Percentiles rank a stretch among this genome's conserved stretches.
These are phyloP conservation scores for Cephalotrichum gorgonifer DNA, from an alignment of 2,329 filamentous ascomycete genomes.

Conservation along the genomic window DNA sequence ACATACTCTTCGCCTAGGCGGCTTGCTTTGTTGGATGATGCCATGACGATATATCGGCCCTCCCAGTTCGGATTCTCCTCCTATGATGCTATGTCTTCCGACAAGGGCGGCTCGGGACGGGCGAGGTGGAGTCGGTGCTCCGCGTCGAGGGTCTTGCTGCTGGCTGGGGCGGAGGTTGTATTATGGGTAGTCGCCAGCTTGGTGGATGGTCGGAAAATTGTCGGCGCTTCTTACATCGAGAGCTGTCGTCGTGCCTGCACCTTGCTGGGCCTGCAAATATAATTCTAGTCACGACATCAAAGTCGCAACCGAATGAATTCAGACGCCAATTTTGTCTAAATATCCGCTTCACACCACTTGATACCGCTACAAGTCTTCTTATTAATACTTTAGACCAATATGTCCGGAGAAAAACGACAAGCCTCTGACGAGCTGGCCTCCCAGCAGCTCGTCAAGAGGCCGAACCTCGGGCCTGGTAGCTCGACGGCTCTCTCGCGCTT, in stretches of 20 bases:
- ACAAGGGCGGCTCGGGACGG: not conserved
- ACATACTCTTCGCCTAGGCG: constrained; percentile 53
- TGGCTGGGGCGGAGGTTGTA: not conserved
- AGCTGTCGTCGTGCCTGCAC: not conserved
- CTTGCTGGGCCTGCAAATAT: not conserved
- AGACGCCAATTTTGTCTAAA: not conserved
- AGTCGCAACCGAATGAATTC: not conserved
- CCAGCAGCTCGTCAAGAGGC: constrained; percentile 80
- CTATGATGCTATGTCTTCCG: not conserved
- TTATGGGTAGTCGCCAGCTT: not conserved
- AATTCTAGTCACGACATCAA: not conserved
- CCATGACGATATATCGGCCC: constrained; percentile 26
- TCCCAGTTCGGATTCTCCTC: not conserved
- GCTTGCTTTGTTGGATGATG: constrained; percentile 49
- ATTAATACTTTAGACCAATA: constrained; percentile 22
- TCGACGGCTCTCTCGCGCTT: constrained; percentile 38
- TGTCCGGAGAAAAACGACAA: constrained; percentile 88
- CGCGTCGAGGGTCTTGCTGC: not conserved
- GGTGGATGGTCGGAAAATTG: too few species aligned
- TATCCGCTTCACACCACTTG: not conserved
- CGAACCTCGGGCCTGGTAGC: constrained; percentile 48
- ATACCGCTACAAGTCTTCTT: too few species aligned
- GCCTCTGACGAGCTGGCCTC: constrained; percentile 75
- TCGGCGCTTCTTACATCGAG: not conserved
- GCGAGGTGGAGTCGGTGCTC: not conserved